These are phyloP conservation scores for Fusarium denticulatum DNA, from an alignment of 2,329 filamentous ascomycete species.

Conservation along the genomic window DNA sequence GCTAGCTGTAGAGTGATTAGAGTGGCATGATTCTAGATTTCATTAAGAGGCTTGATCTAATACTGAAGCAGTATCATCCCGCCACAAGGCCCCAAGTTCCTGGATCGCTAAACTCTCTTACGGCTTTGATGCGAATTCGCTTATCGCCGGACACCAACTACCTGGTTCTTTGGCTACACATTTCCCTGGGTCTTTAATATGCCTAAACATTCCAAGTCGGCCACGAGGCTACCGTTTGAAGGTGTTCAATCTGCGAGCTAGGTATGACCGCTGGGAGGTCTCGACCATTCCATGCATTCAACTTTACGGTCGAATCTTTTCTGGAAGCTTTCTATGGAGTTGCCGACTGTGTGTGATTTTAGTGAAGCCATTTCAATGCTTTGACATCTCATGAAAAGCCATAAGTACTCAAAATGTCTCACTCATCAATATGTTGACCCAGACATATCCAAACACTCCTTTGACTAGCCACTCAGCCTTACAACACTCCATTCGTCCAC, in stretches of 20 bases:
- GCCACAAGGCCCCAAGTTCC: neutral
- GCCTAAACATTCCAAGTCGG: neutral
- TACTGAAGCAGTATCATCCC: neutral
- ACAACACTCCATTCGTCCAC: neutral
- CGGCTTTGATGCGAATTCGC: neutral
- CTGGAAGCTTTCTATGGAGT: neutral
- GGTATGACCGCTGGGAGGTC: neutral
- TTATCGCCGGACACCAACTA: neutral
- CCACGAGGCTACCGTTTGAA: accelerated
- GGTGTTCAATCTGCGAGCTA: neutral
- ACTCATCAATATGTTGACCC: accelerated
- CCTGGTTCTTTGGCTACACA: too few species aligned
- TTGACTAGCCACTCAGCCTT: neutral
- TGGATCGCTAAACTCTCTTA: neutral
- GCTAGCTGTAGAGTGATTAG: neutral
- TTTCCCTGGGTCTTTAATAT: too few species aligned
- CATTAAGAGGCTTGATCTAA: neutral
- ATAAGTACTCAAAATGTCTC: neutral
- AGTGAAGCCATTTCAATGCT: accelerated
- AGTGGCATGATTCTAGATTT: neutral
- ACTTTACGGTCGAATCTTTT: too few species aligned
- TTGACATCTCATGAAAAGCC: neutral
- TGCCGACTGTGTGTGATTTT: too few species aligned
- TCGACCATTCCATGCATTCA: neutral
- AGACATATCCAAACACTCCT: neutral